These are phyloP conservation scores for Aristolochia fimbriata DNA, from an alignment of 164 flowering plant genomes.

Conservation along the genomic window DNA sequence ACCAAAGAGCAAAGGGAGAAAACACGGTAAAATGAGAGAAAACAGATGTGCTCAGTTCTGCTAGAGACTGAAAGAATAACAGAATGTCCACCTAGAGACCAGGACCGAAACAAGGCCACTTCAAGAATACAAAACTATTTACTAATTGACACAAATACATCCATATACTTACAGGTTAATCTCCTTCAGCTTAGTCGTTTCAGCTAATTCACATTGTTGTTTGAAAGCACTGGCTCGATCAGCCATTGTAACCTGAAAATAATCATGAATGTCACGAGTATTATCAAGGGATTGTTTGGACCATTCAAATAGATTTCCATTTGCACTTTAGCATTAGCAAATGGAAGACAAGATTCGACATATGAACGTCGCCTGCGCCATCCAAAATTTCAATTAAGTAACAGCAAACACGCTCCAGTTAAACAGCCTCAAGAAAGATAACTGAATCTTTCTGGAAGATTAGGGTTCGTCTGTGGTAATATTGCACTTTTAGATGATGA, in stretches of 20 bases:
- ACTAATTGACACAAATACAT: not conserved
- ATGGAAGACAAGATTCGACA: no score
- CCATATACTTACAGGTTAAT: slow-evolving; percentile 71
- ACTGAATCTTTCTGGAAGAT: no score
- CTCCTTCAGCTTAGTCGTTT: slow-evolving; percentile 84
- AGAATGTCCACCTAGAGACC: no score
- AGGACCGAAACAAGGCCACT: no score
- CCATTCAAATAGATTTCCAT: no score
- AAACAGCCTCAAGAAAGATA: not conserved
- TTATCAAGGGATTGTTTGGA: not conserved
- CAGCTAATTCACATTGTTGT: slow-evolving; percentile 91
- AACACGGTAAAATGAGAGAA: not conserved
- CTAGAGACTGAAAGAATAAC: no score
- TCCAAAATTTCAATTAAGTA: not conserved
- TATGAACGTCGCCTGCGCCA: not conserved
- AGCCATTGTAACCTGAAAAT: slow-evolving; percentile 60
- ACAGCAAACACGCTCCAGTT: not conserved
- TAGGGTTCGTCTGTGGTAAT: not conserved
- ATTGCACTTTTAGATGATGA: not conserved
- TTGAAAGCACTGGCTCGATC: slow-evolving; percentile 92
- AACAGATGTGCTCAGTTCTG: not conserved
- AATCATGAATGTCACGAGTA: not conserved
- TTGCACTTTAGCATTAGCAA: no score
- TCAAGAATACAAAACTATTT: no score
- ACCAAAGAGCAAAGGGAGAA: not conserved